A percentile compares a stretch with the other conserved stretches of the same genome.
Evolutionary conservation across 2,329 filamentous ascomycete species (phyloP).

Genomic region (Herpomyces periplanetae): DNA sequence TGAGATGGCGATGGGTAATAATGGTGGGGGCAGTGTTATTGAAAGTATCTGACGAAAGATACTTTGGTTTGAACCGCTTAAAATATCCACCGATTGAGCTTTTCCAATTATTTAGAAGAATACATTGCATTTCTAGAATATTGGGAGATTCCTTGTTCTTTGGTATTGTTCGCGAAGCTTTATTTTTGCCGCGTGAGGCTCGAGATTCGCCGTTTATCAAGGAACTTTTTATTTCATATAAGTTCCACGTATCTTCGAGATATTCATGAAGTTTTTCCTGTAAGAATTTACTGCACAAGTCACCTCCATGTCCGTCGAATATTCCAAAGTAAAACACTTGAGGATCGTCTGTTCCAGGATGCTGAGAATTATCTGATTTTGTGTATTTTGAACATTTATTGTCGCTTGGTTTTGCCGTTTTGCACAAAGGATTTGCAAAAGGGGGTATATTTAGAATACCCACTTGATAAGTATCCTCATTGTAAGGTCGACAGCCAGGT

Average conservation of each 20-base stretch:
- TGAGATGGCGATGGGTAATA: neutral
- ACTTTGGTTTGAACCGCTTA: slow-evolving; percentile 42
- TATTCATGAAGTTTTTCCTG: slow-evolving; percentile 52
- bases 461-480: slow-evolving; percentile 76
- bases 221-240: slow-evolving; percentile 41
- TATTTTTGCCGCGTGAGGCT: slow-evolving; percentile 7
- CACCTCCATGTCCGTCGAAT: slow-evolving; percentile 79
- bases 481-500: slow-evolving; percentile 46
- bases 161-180: slow-evolving; percentile 9
- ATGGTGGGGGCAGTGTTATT: slow-evolving; percentile 3
- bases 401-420: slow-evolving; percentile 13
- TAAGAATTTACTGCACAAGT: slow-evolving; percentile 53
- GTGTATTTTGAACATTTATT: slow-evolving; percentile 5
- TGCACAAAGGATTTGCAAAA: slow-evolving; percentile 46
- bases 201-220: slow-evolving; percentile 12
- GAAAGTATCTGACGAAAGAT: slow-evolving; percentile 18
- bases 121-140: slow-evolving; percentile 24
- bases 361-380: slow-evolving; percentile 7
- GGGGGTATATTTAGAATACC: slow-evolving; percentile 73
- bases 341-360: slow-evolving; percentile 16
- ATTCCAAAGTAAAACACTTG: slow-evolving; percentile 93
- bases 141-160: slow-evolving; percentile 16
- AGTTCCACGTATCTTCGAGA: slow-evolving; percentile 35
- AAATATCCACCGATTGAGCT: slow-evolving; percentile 75
- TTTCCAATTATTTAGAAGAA: slow-evolving; percentile 36